Conservation (phyloP, 768 basidiomycete species). For the Boletus vinaceobasis region DNA sequence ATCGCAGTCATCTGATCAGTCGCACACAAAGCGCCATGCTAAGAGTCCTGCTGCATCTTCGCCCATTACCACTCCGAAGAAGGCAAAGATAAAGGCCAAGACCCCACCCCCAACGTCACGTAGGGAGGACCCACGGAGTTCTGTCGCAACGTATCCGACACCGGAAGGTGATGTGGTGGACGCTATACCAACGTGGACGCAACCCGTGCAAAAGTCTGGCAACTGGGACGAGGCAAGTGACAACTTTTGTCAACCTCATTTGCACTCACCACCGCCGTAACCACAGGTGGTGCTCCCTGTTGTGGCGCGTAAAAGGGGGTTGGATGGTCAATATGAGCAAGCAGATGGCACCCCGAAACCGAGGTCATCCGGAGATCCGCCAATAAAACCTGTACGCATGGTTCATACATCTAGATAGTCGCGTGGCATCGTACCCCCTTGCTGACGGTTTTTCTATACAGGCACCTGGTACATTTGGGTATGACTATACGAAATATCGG, state of each 20-base stretch:
- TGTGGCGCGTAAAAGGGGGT: constrained; percentile 77
- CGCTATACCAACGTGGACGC: constrained; percentile 82
- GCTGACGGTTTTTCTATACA: constrained; percentile 25
- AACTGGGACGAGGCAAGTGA: constrained; percentile 81
- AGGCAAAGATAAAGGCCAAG: constrained; percentile 35
- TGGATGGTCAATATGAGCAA: constrained; percentile 66
- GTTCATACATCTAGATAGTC: not conserved
- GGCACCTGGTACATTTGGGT: constrained; percentile 85
- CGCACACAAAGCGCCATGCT: constrained; percentile 42
- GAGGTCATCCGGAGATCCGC: constrained; percentile 36
- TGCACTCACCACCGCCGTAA: constrained; percentile 4
- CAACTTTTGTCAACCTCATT: not conserved
- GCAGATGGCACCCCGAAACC: constrained; percentile 66
- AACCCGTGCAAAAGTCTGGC: constrained; percentile 60
- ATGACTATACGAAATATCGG: constrained; percentile 68
- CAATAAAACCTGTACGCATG: constrained; percentile 56
- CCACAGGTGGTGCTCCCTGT: constrained; percentile 76
- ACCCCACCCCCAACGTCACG: constrained; percentile 30
- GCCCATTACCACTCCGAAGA: constrained; percentile 39
- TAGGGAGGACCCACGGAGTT: constrained; percentile 48
- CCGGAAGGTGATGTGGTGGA: constrained; percentile 56
- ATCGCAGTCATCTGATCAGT: constrained; percentile 28
- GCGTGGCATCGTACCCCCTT: not conserved
- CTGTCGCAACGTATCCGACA: constrained; percentile 67
- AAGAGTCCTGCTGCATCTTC: constrained; percentile 46